Conservation (phyloP, 2,329 filamentous ascomycete species). For the Xylariales sp. region DNA sequence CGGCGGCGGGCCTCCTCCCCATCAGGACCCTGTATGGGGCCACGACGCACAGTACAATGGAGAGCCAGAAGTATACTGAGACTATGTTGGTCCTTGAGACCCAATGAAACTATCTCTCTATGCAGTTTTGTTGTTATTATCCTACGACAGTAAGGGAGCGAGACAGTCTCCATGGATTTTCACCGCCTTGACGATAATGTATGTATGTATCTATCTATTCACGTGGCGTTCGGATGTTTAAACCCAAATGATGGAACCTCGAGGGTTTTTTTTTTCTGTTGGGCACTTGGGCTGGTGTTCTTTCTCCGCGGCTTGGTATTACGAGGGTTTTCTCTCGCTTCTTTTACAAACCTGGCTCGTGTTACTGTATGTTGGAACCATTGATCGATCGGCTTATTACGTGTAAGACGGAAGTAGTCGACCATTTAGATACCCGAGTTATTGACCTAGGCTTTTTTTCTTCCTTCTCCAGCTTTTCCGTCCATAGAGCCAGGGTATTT, state of each 20-base stretch:
- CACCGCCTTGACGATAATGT: conserved; percentile 20
- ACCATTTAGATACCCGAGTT: conserved; percentile 26
- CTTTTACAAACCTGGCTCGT: background rate
- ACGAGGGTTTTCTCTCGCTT: background rate
- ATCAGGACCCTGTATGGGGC: conserved; percentile 37
- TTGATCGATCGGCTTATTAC: background rate
- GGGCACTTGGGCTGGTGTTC: conserved; percentile 8
- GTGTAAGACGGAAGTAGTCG: conserved; percentile 15
- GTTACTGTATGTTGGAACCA: background rate
- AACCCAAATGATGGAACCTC: conserved; percentile 1
- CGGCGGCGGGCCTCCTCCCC: conserved; percentile 35
- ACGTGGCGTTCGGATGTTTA: conserved; percentile 15
- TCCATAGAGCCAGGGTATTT: background rate
- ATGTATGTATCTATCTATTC: conserved; percentile 22
- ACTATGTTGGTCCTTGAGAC: conserved; percentile 6
- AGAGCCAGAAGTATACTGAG: conserved; percentile 29
- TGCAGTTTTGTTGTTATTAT: background rate
- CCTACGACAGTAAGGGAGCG: background rate
- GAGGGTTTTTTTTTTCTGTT: conserved; percentile 5
- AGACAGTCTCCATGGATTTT: conserved; percentile 8
- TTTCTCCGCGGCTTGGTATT: conserved; percentile 1
- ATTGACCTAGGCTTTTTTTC: background rate
- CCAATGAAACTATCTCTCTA: background rate
- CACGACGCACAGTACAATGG: conserved; percentile 19
- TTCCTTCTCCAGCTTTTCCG: background rate